Conservation (phyloP, 768 basidiomycete genomes). For the Hygrophorus pudorinus region DNA sequence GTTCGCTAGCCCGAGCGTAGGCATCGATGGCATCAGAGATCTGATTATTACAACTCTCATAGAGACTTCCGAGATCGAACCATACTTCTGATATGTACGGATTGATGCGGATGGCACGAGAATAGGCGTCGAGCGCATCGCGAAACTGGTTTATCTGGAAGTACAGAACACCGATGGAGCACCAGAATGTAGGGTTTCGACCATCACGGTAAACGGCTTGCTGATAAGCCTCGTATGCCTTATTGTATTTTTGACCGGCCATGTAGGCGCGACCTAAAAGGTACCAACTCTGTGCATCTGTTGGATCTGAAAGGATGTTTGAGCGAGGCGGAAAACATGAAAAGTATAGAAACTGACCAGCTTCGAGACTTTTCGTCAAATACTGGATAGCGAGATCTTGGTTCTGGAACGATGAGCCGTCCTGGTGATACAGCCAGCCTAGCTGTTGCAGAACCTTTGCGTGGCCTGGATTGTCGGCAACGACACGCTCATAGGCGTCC, state of each 20-base stretch:
- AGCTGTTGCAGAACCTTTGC: constrained; percentile 97
- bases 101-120: constrained; percentile 96
- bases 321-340: constrained; percentile 3
- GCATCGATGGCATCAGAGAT: constrained; percentile 98
- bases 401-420: constrained; percentile 90
- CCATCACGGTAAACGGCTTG: constrained; percentile 99
- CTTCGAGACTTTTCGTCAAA: constrained; percentile 90
- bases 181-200: constrained; percentile 99
- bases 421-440: constrained; percentile 96
- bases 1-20: constrained; percentile 88
- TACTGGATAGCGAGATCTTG: constrained; percentile 92
- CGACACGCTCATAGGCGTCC: constrained; percentile 93
- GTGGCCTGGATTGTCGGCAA: constrained; percentile 85
- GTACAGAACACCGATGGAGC: constrained; percentile 96
- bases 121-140: constrained; percentile 97
- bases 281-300: constrained; percentile 98
- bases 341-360: constrained; percentile 45
- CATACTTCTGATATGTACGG: constrained; percentile 94
- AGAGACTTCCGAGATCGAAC: constrained; percentile 95
- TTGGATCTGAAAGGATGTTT: constrained; percentile 50
- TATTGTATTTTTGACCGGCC: constrained; percentile 98
- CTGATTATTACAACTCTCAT: constrained; percentile 98
- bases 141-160: constrained; percentile 99
- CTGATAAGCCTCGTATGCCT: constrained; percentile 98
- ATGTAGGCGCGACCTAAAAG: constrained; percentile 96